These are phyloP conservation scores for Candida insectorum DNA, from an alignment of 805 yeast species.

Conservation along the genomic window DNA sequence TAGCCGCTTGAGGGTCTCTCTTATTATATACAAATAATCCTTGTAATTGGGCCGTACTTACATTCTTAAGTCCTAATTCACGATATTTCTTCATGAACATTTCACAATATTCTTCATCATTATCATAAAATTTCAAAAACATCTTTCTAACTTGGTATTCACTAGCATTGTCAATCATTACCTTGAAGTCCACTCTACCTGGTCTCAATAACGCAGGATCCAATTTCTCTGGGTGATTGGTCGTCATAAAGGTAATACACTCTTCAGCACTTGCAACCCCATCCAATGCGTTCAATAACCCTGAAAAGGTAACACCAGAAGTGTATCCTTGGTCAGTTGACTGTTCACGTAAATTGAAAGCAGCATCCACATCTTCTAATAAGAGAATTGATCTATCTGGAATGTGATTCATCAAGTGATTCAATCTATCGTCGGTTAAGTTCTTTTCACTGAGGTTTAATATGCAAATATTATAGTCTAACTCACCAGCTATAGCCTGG, in stretches of 20 bases:
- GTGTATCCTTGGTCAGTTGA: conserved; percentile 71
- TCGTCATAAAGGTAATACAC: conserved; percentile 95
- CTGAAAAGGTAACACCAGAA: conserved; percentile 94
- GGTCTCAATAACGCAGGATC: conserved; percentile 95
- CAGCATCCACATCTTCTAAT: conserved; percentile 94
- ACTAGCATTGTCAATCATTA: conserved; percentile 82
- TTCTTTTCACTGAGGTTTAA: conserved; percentile 87
- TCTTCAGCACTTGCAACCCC: conserved; percentile 98
- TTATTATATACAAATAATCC: conserved; percentile 94
- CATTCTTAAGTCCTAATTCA: conserved; percentile 43
- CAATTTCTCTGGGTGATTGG: conserved; percentile 91
- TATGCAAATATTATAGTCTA: conserved; percentile 93
- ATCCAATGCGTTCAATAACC: conserved; percentile 87
- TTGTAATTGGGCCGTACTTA: conserved; percentile 92
- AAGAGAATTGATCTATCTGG: conserved; percentile 85
- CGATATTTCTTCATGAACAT: conserved; percentile 44
- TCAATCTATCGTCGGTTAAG: conserved; percentile 89
- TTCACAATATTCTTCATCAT: conserved; percentile 52
- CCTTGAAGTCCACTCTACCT: conserved; percentile 87
- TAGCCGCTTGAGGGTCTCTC: conserved; percentile 72
- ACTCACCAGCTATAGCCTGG: conserved; percentile 94
- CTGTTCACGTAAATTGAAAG: conserved; percentile 80
- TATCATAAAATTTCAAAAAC: conserved; percentile 85
- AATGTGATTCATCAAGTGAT: conserved; percentile 93
- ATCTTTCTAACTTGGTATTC: conserved; percentile 72